Evolutionary conservation across 2,329 filamentous ascomycete species (phyloP), one percentile per base, ranked within the genome.

Genomic region (Cercospora berteroae): DNA sequence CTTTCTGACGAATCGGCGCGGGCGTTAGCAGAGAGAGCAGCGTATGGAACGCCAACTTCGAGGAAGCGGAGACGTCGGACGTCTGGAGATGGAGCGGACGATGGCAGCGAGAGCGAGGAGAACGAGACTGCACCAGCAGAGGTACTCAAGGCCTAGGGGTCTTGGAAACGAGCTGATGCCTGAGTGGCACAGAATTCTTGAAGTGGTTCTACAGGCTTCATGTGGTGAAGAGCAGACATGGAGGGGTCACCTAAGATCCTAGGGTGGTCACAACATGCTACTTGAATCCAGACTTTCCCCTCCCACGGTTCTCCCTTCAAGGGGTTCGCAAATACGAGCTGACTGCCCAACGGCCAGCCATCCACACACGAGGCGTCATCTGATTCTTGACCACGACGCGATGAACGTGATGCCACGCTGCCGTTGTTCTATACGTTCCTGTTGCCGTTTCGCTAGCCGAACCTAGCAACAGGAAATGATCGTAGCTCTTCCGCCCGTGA

Each of bases 31-130:
- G 64, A 66, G 20, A 57, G 48, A 10, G 39, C 44, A 50, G 61
- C 61, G 1, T 65, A 60, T 60, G 42, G 56, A 9, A 29, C 50
- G 18, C 31, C 50, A 12, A 25, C 44, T 25, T 36, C 39, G 48
- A 69, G 65, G 56, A 65, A 65, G 48, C 70, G 68, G n/a, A 68
- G 66, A 67, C 66, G 63, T 50, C 25, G 62, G 29, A 16, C 63
- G n/a, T 66, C 64, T 29, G 62, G 60, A 12, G 68, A 66, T 65
- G 65, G 65, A 59, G 65, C 62, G 18, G 62, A 67, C 58, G 65
- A 67, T 56, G 52, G 52, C 57, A 60, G 63, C 25, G 61, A 52
- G 16, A 62, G 56, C 56, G 57, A 58, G 27, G 36, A 48, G 13
- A 33, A 63, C n/a, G 31, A 57, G 2, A 12, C n/a, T 23, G 13